Base-by-base conservation (phyloP, 768 basidiomycete species). In the Sutorius australiensis region DNA sequence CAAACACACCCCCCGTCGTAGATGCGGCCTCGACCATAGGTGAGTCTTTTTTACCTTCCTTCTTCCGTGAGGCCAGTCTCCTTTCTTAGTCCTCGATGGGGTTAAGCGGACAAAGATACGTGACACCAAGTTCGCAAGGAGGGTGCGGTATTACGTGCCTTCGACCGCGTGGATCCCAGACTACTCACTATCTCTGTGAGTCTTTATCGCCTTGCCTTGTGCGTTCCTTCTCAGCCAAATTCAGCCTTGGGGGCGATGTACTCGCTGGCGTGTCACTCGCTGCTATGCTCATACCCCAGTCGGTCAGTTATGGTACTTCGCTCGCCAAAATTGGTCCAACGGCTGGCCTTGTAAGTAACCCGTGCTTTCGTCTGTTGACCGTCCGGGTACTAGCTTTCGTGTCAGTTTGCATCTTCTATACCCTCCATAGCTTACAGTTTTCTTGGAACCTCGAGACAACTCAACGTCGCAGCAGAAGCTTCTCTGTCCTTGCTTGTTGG, bases 281-380 rank as follows among this genome's bases (percentile, higher is more conserved):
- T 17, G 85, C 83, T 46, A 87, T 91, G 79, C 76, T 91, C 40
- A 87, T 91, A 63, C 89, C 90, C 6, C 86, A 91, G 67, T 89
- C 91, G 1, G 89, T 97, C 67, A 92, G 89, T 67, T 97, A 98
- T 64, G 95, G 92, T 8, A 84, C 89, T 3, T 88, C 92, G 0
- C 74, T 98, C 11, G 92, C 94, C 16, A 84, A 89, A 59, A 73
- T 97, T 37, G 88, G 82, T 56, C 93, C 94, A 12, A 80, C 91
- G 3, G 81, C 91, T 40, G 95, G 95, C 46, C 73, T 98, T 64
- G 89, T 91, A 63, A 58, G 87, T 72, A 30, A 13, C 11, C 11
- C 1, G 3, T 39, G 0, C 32, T 53, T 19, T 48, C 27, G 39
- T 16, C 36, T 42, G 17, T 32, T 28, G 34, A 19, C 30, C 32